phyloP scores from a whole-genome alignment of 176 grass and related monocot genomes.

The Paspalum vaginatum region DNA sequence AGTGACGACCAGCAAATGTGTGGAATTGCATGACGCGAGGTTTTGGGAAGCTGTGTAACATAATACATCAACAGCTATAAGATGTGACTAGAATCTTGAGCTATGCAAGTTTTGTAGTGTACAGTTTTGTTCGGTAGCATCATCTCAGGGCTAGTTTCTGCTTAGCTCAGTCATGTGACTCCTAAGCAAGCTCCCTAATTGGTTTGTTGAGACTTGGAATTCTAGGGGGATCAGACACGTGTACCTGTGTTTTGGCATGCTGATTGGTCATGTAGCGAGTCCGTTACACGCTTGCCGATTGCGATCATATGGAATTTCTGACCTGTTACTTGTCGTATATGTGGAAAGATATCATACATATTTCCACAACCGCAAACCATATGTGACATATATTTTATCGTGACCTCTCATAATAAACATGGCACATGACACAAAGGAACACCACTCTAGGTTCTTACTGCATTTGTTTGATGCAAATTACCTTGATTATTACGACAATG shows the following conservation, averaged over 20 bases:
- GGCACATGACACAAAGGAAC: neutral
- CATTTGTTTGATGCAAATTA: conserved; percentile 14
- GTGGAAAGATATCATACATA: neutral
- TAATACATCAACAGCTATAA: neutral
- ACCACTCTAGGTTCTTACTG: neutral
- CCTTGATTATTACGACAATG: conserved; percentile 1
- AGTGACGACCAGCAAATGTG: neutral
- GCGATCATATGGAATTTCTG: neutral
- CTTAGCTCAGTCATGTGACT: conserved; percentile 3
- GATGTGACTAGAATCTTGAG: conserved; percentile 6
- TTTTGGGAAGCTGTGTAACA: conserved; percentile 2
- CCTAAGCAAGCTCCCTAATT: neutral
- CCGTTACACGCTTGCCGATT: neutral
- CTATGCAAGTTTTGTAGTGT: neutral
- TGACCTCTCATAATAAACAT: conserved; percentile 14
- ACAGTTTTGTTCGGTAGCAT: conserved; percentile 2
- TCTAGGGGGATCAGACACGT: conserved; percentile 2
- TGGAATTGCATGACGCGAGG: conserved; percentile 32
- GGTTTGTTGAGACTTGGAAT: conserved; percentile 12
- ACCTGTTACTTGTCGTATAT: neutral
- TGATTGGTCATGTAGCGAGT: conserved; percentile 22
- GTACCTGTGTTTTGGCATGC: neutral
- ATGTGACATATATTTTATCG: neutral
- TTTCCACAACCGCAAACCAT: neutral
- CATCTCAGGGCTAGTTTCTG: neutral